Base-by-base conservation (phyloP, 345 rosid species). In the Melaleuca quinquenervia region DNA sequence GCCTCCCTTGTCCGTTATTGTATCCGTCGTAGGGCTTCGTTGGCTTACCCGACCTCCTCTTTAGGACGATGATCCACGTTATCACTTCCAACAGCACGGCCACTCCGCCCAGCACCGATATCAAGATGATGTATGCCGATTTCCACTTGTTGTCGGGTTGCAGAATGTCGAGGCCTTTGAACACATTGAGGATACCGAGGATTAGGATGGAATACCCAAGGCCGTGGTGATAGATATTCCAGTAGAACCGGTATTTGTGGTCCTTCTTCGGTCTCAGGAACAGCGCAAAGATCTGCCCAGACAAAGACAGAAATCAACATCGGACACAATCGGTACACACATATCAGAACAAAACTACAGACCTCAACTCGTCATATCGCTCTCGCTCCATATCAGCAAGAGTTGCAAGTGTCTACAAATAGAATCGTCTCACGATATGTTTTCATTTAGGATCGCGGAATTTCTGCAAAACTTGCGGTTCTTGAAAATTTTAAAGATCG, bases 171-270 rank as follows among this genome's bases (percentile, higher is more conserved):
- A 94, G 87, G 75, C 99, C 99, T 88, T 96, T 95, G 84, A 93
- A 95, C 50, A 95, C 93, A 78, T 96, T 96, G 85, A 94, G 6
- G 84, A 96, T 87, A 54, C 96, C 96, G 0, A 96, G 94, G 55
- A 89, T 45, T 3, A 95, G 82, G n/a, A 96, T 92, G 9, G 91
- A 45, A 80, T 93, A 95, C 49, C 99, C 99, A 3, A 95, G 82
- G 13, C 94, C 62, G 27, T 95, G 98, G 87, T 96, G 99, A 87
- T 96, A 96, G 74, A 96, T 85, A 83, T 95, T 95, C 99, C 99
- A 96, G 88, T 92, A 94, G 53, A 91, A 56, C 82, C 96, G 84
- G 84, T 80, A 93, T 87, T 96, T 96, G 94, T 95, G 96, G 85
- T 96, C 98, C 92, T 96, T 96, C 86, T 92, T 91, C 1, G 99